Percentiles rank a stretch among this genome's conserved stretches.
phyloP scores from a whole-genome alignment of 768 basidiomycete genomes.

The Phaffia tasmanica region DNA sequence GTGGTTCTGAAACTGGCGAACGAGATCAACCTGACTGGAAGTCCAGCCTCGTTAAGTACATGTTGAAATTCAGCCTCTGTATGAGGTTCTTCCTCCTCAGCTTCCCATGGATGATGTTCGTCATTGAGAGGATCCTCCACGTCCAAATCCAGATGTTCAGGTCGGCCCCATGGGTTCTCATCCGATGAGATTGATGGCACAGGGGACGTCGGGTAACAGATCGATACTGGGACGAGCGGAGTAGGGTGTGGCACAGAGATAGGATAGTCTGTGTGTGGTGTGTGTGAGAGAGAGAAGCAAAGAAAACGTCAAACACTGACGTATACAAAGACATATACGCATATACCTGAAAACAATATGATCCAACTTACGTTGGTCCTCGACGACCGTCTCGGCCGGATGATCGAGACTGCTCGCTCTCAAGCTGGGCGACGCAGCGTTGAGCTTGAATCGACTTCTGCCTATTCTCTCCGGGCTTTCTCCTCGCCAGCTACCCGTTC shows the following conservation, averaged over 20 bases:
- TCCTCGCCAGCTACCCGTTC: background rate
- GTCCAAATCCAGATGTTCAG: background rate
- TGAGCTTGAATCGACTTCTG: conserved; percentile 13
- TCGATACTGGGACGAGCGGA: conserved; percentile 23
- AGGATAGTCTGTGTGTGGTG: conserved; percentile 16
- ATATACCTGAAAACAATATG: conserved; percentile 6
- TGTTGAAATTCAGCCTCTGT: conserved; percentile 38
- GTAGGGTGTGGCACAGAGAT: conserved; percentile 20
- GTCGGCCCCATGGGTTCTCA: conserved; percentile 14
- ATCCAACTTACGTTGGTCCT: conserved; percentile 12
- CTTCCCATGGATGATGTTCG: conserved; percentile 2
- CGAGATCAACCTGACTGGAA: conserved; percentile 70
- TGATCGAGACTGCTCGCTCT: conserved; percentile 16
- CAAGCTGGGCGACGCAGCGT: conserved; percentile 24
- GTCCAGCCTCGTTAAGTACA: conserved; percentile 61
- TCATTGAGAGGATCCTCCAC: conserved; percentile 10
- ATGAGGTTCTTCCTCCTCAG: conserved; percentile 14
- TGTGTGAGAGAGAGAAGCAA: conserved; percentile 16
- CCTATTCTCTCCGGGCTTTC: conserved; percentile 15
- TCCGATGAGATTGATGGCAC: conserved; percentile 13
- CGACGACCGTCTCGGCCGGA: conserved; percentile 24
- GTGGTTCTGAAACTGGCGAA: conserved; percentile 69
- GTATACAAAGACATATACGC: conserved; percentile 9
- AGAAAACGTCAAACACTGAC: background rate
- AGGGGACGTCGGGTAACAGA: conserved; percentile 27